Base-by-base conservation (phyloP, 2,329 filamentous ascomycete species). In the Colletotrichum trifolii region DNA sequence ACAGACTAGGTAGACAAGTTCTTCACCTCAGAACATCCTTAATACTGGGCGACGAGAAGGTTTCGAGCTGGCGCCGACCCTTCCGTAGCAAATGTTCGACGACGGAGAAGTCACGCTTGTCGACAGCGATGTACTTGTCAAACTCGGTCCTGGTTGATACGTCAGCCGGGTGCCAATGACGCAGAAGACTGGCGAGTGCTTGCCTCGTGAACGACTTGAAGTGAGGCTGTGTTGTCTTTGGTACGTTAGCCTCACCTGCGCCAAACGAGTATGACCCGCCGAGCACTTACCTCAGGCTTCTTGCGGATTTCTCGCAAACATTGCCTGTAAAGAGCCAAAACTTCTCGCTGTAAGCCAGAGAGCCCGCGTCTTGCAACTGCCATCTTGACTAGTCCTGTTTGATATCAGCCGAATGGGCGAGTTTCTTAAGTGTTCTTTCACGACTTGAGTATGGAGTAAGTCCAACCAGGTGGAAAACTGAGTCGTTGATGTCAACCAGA, bases 281-380 rank as follows among this genome's bases (percentile, higher is more conserved):
- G 40, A 17, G 11, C 17, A 53, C 72, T 67, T 76, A 95, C 93
- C 71, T 79, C 75, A 54, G 94, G 93, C 77, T 99, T 98, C 73
- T 89, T 90, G 66, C 90, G 87, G 64, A 91, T 89, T 73, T 92
- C 92, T 65, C 94, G 88, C 34, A 99, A 82, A 73, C 95, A 98
- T 74, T 89, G 87, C 64, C 95, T 89, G 76, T 98, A 99, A 12
- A 99, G 86, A 39, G 89, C 84, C 55, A 98, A 78, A 4, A 97
- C 95, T 73, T 97, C 93, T 72, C 87, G 90, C 76, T 98, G 95
- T n/a, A 98, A 83, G 40, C 96, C 96, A 8, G 94, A 97, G 34
- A 94, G 82, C 71, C 88, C 67, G 12, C 66, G 52, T 46, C 54
- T 62, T 48, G 40, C 38, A 39, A 34, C 61, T 38, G 65, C 57